phyloP scores from a whole-genome alignment of 768 basidiomycete genomes.

The Lactifluus pinguis region DNA sequence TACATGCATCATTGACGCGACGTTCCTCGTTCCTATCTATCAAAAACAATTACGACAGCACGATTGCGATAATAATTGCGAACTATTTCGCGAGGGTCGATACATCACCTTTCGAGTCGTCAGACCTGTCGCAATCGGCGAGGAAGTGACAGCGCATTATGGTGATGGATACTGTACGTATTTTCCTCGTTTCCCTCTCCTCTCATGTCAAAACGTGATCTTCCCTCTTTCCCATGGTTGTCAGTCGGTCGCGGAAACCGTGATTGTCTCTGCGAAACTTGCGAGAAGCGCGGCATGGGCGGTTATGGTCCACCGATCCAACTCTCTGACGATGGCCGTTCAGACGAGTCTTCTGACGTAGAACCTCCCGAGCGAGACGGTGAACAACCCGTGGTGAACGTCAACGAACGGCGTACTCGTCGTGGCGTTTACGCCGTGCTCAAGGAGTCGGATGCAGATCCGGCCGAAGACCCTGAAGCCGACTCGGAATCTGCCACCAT shows the following conservation, averaged over 20 bases:
- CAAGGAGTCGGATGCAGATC: constrained; percentile 53
- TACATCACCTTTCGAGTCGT: constrained; percentile 85
- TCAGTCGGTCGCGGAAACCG: constrained; percentile 60
- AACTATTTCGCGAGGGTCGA: constrained; percentile 79
- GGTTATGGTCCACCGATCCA: constrained; percentile 55
- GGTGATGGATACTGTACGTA: constrained; percentile 84
- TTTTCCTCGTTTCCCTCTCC: constrained; percentile 17
- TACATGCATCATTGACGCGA: constrained; percentile 10
- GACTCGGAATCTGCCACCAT: constrained; percentile 21
- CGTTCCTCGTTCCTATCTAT: background rate
- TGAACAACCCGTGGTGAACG: constrained; percentile 39
- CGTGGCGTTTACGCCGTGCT: constrained; percentile 74
- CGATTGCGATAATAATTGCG: constrained; percentile 84
- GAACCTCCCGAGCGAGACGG: constrained; percentile 21
- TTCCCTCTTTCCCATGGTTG: constrained; percentile 25
- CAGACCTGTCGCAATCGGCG: constrained; percentile 66
- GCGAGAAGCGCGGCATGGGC: constrained; percentile 66
- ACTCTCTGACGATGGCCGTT: constrained; percentile 46
- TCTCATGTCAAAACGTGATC: constrained; percentile 16
- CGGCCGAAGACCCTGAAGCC: constrained; percentile 40
- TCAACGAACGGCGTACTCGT: constrained; percentile 74
- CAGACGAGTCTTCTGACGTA: constrained; percentile 27
- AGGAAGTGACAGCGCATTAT: constrained; percentile 86
- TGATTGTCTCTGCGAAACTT: constrained; percentile 80
- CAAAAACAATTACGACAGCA: constrained; percentile 41